A percentile compares a stretch with the other conserved stretches of the same genome.
Evolutionary conservation across 345 rosid species (phyloP).

Genomic region (Eucalyptus polybractea): DNA sequence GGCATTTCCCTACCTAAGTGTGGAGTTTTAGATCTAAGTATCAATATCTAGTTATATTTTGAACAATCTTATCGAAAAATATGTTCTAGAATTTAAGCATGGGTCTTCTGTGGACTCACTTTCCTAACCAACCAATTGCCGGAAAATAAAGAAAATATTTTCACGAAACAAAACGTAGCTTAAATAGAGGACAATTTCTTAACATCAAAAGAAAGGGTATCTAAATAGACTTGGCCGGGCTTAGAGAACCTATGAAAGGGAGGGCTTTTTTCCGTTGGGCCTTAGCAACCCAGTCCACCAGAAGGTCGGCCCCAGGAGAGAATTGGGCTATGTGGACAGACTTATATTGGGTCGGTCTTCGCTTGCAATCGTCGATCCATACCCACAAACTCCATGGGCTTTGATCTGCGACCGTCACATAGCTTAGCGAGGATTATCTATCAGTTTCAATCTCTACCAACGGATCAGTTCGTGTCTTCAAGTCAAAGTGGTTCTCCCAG

Average conservation of each 20-base stretch:
- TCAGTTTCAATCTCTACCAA: neutral
- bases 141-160: neutral
- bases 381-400: neutral
- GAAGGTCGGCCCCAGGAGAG: neutral
- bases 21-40: neutral
- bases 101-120: fast-evolving
- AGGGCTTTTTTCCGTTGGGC: too few species aligned
- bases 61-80: too few species aligned
- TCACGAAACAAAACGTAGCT: neutral
- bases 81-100: neutral
- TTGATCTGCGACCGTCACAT: neutral
- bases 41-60: too few species aligned
- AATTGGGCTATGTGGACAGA: neutral
- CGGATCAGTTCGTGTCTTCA: neutral
- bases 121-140: fast-evolving
- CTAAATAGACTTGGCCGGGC: neutral
- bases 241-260: too few species aligned
- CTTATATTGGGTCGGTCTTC: neutral
- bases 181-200: too few species aligned
- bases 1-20: fast-evolving
- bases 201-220: neutral
- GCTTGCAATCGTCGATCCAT: neutral
- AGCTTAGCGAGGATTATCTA: neutral
- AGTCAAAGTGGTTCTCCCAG: neutral
- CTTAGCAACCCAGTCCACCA: neutral